These are phyloP conservation scores for Coriolopsis trogii DNA, from an alignment of 1,284 basidiomycete genomes.

Conservation along the genomic window DNA sequence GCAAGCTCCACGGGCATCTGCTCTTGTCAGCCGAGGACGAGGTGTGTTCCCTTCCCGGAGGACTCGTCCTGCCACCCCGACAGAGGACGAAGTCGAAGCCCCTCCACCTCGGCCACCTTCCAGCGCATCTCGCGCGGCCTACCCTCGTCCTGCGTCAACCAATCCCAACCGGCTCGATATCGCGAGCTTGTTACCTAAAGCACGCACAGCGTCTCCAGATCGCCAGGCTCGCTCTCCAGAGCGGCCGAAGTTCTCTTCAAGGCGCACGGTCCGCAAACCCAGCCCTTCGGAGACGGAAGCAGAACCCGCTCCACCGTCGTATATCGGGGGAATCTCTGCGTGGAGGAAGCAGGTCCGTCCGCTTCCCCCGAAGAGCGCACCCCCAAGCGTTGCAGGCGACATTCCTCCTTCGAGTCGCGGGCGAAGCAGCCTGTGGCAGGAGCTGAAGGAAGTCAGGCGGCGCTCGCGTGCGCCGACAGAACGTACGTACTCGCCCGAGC, in stretches of 20 bases:
- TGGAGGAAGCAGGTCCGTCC: constrained; percentile 30
- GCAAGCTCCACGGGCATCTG: constrained; percentile 16
- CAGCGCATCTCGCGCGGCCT: constrained; percentile 30
- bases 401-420: constrained; percentile 27
- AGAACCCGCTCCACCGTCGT: constrained; percentile 39
- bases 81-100: constrained; percentile 32
- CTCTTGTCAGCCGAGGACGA: constrained; percentile 17
- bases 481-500: constrained; percentile 33
- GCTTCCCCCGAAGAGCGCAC: constrained; percentile 33
- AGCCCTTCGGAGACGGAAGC: constrained; percentile 43
- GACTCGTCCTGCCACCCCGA: constrained; percentile 28
- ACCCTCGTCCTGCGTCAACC: constrained; percentile 28
- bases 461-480: constrained; percentile 49
- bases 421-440: constrained; percentile 58
- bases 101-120: constrained; percentile 20
- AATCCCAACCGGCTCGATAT: constrained; percentile 36
- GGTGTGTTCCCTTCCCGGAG: constrained; percentile 27
- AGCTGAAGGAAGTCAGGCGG: constrained; percentile 55
- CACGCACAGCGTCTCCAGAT: constrained; percentile 14
- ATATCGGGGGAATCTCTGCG: constrained; percentile 15
- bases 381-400: constrained; percentile 26
- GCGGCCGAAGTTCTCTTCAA: constrained; percentile 35
- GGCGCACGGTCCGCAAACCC: constrained; percentile 30
- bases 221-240: constrained; percentile 34
- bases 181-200: constrained; percentile 39